Base-by-base conservation (phyloP, 768 basidiomycete genomes). In the Saitozyma podzolica region DNA sequence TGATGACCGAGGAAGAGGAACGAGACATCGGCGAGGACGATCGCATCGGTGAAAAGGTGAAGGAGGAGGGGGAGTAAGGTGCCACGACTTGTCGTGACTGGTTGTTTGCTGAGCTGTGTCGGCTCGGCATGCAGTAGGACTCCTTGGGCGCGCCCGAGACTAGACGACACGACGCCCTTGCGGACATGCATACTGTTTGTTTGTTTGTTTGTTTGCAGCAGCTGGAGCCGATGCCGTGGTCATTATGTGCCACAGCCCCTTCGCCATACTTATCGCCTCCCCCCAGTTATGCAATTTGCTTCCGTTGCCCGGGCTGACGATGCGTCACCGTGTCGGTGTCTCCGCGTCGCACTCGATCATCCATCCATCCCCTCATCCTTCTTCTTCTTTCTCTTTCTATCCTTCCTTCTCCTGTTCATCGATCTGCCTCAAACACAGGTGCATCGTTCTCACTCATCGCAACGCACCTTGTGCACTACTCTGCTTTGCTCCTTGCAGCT, bases 11-110 rank as follows among this genome's bases (percentile, higher is more conserved):
- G 37, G 55, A 67, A 40, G 68, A 73, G 39, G 73, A 77, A 55
- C 74, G 7, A 66, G 66, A 65, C 68, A 80, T 42, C 70, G 78
- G 63, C 74, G 80, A 58, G 80, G 80, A 54, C 20, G 73, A 74
- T 40, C 47, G 40, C 9, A 9, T 47, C 6, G 60, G 56, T 5
- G 69, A 74, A 59, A 62, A 63, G n/a, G 66, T 68, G 0, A 59
- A 59, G n/a, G 69, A 68, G 59, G 66, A 71, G 13, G 67, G 64
- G 11, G 61, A 66, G 52, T 63, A 45, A 50, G 8, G 47, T 37
- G 40, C 39, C 20, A 29, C 40, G 54, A 50, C 49, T 10, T n/a
- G 29, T 29, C 29, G 29, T 29, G 5, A 29, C 5, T 29, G 29
- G 2, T 29, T 5, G 29, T 29, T 29, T 29, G 29, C 29, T 29